Percentiles rank a stretch among this genome's conserved stretches.
These are phyloP conservation scores for Panicum miliaceum DNA, from an alignment of 176 grass and related monocot species.

Conservation along the genomic window DNA sequence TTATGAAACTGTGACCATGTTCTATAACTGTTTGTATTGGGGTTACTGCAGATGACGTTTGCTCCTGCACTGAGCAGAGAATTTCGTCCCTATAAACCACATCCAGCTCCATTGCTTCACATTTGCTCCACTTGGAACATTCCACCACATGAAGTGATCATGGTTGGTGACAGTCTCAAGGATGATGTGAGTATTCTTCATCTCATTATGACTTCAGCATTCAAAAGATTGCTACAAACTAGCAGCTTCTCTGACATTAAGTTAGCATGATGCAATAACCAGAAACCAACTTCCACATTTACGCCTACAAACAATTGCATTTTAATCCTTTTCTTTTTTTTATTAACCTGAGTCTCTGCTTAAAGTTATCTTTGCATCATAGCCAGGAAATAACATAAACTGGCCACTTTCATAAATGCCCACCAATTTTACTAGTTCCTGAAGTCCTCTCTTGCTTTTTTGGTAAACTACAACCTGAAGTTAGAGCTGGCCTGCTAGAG, in stretches of 20 bases:
- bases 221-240: neutral
- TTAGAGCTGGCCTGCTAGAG: neutral
- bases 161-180: slow-evolving; percentile 91
- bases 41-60: slow-evolving; percentile 63
- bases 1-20: neutral
- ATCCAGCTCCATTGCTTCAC: slow-evolving; percentile 90
- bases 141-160: slow-evolving; percentile 79
- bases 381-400: neutral
- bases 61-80: slow-evolving; percentile 87
- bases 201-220: neutral
- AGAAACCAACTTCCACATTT: neutral
- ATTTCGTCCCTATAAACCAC: slow-evolving; percentile 89
- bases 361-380: neutral
- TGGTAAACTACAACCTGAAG: neutral
- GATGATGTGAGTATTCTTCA: slow-evolving; percentile 83
- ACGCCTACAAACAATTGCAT: neutral
- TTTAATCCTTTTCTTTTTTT: neutral
- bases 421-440: neutral
- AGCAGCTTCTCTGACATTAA: neutral
- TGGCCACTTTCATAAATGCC: neutral
- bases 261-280: neutral
- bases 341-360: neutral
- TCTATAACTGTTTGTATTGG: neutral
- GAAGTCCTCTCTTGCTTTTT: neutral
- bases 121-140: slow-evolving; percentile 88